Evolutionary conservation across 1,139 yeast species (phyloP).

Genomic region (Lodderomyces elongisporus): DNA sequence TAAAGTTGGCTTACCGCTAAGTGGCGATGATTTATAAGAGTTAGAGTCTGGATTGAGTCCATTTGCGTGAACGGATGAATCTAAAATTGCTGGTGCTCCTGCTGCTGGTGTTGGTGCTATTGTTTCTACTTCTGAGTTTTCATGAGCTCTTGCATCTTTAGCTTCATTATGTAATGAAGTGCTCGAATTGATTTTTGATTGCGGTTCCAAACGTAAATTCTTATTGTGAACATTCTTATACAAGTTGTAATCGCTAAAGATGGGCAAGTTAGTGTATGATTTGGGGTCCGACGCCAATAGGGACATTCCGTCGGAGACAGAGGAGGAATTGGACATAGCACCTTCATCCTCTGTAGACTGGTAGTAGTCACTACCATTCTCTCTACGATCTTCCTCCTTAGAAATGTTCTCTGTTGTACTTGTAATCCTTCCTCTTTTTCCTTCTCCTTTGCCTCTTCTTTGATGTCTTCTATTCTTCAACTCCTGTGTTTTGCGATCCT

Average conservation of each 20-base stretch:
- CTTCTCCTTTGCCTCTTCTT: slow-evolving; percentile 21
- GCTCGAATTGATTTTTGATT: slow-evolving; percentile 16
- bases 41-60: background rate
- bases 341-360: too few species aligned
- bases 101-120: too few species aligned
- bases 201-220: slow-evolving; percentile 20
- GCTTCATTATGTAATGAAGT: slow-evolving; percentile 15
- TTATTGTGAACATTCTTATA: slow-evolving; percentile 31
- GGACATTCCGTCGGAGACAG: slow-evolving; percentile 50
- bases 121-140: background rate
- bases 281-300: slow-evolving; percentile 46
- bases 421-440: slow-evolving; percentile 6
- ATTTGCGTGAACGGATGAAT: too few species aligned
- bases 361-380: too few species aligned
- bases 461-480: slow-evolving; percentile 42
- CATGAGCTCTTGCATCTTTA: too few species aligned
- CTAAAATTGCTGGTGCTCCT: background rate
- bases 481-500: slow-evolving; percentile 51
- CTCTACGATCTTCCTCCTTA: background rate
- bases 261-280: slow-evolving; percentile 52
- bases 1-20: background rate
- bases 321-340: slow-evolving; percentile 22
- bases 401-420: background rate
- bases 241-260: slow-evolving; percentile 45
- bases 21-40: background rate